Evolutionary conservation across 2,329 filamentous ascomycete genomes (phyloP).

Genomic region (Aureobasidium mangrovei): DNA sequence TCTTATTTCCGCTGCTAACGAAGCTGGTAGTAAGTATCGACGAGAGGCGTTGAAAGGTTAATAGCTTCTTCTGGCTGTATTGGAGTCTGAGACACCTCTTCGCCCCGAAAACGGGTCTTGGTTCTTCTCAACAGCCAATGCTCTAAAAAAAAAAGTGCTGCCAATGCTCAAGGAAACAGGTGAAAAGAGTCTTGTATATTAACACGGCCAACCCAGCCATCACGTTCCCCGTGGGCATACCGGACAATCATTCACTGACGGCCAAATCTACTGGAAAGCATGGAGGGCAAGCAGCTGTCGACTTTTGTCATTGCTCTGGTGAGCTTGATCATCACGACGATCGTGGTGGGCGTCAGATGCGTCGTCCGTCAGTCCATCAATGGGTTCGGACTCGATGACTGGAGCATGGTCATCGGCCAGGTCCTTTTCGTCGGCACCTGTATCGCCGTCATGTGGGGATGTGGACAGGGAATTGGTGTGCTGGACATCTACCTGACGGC

Average conservation of each 20-base stretch:
- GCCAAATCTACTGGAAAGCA: neutral
- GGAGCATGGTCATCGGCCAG: slow-evolving; percentile 13
- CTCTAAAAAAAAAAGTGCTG: no score
- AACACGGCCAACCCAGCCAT: neutral
- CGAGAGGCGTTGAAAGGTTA: no score
- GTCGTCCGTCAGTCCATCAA: slow-evolving; percentile 10
- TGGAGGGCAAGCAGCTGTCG: slow-evolving; percentile 10
- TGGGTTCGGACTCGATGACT: slow-evolving; percentile 16
- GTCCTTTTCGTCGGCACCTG: slow-evolving; percentile 13
- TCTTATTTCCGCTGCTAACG: no score
- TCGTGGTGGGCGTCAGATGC: slow-evolving; percentile 14
- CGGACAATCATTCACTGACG: neutral
- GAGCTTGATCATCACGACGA: slow-evolving; percentile 7
- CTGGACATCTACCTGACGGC: slow-evolving; percentile 11
- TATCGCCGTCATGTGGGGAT: slow-evolving; percentile 2
- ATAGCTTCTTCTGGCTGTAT: no score
- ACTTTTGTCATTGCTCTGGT: slow-evolving; percentile 9
- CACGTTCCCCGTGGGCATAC: neutral
- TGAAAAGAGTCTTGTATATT: neutral
- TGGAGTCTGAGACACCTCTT: no score
- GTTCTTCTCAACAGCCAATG: no score
- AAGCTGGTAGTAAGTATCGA: no score
- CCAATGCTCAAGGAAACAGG: neutral
- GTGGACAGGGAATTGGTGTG: slow-evolving; percentile 14
- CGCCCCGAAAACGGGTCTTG: no score